A percentile compares a stretch with the other conserved stretches of the same genome.
Evolutionary conservation across 2,329 filamentous ascomycete species (phyloP).

Genomic region (Diaporthe eres): DNA sequence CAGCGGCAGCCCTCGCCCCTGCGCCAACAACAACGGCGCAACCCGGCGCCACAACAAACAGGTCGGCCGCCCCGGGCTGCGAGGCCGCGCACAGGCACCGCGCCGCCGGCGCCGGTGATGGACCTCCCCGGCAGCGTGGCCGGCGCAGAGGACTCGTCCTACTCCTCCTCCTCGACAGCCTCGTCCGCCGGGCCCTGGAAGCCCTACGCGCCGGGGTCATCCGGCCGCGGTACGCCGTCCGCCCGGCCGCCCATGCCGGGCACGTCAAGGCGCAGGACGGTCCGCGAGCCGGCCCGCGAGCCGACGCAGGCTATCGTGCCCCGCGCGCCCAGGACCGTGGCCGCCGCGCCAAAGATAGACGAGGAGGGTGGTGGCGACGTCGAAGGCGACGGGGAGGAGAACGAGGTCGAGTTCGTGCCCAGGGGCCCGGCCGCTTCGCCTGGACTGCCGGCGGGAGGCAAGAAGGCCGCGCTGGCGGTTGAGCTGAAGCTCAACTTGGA

Average conservation of each 20-base stretch:
- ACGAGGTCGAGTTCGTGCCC: conserved; percentile 20
- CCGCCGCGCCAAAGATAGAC: conserved; percentile 9
- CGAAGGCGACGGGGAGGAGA: conserved; percentile 7
- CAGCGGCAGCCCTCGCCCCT: conserved; percentile 25
- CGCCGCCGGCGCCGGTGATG: conserved; percentile 9
- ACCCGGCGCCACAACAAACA: conserved; percentile 11
- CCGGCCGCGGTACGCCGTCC: neutral
- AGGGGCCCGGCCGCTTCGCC: neutral
- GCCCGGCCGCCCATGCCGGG: neutral
- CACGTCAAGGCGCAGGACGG: conserved; percentile 7
- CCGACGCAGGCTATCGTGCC: conserved; percentile 31
- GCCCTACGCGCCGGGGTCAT: neutral
- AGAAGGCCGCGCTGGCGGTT: conserved; percentile 41
- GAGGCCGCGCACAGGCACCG: conserved; percentile 15
- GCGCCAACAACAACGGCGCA: conserved; percentile 3
- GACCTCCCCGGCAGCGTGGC: neutral
- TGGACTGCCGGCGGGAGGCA: conserved; percentile 34
- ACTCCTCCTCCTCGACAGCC: conserved; percentile 1
- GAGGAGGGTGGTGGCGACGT: conserved; percentile 17
- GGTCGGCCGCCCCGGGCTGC: neutral
- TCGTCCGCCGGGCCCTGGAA: conserved; percentile 27
- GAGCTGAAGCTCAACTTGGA: conserved; percentile 76
- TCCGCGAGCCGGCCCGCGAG: conserved; percentile 19
- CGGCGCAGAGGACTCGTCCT: conserved; percentile 4
- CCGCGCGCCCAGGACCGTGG: conserved; percentile 24